Base-by-base conservation (phyloP, 1,284 basidiomycete genomes). In the Trametes pubescens region DNA sequence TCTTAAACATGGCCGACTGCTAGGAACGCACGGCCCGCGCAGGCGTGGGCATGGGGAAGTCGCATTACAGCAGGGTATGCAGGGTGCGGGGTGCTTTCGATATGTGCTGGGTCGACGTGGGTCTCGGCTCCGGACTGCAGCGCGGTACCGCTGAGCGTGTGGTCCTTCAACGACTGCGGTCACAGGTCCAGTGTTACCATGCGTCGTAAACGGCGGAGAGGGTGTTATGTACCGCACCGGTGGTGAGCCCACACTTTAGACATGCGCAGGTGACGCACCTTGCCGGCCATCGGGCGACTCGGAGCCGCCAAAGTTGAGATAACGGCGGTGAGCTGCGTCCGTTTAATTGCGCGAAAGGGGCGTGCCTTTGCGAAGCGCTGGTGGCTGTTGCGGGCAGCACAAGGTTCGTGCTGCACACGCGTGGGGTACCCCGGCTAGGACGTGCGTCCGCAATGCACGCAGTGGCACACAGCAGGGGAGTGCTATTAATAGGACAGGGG, bases 311-410 rank as follows among this genome's bases (percentile, higher is more conserved):
- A 21, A n/a, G 24, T 32, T 48, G 49, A 59, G 58, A 59, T 59
- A 59, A 53, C 58, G 58, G 58, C 26, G 14, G 10, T 22, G 11
- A 53, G 43, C 37, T 26, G 32, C 51, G 43, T 22, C 40, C 32
- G 32, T 18, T 21, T 21, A 22, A 47, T 52, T 59, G 40, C 38
- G 49, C 38, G 18, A 22, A 10, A 32, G 26, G 26, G 29, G 48
- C 16, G 48, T 49, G 8, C 5, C 26, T 9, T 5, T 21, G 18
- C 11, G 37, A 37, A 55, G 52, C 46, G 18, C 48, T 44, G 26
- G 59, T 61, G 59, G 53, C 53, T 55, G 59, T 61, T 49, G 26
- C 52, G 26, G 47, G 59, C 51, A 61, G 60, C 60, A 61, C 60
- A 46, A 43, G 60, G 47, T 37, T 49, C 60, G 44, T 21, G n/a